Conservation (phyloP, 2,329 filamentous ascomycete species). For the Endothia cerciana region DNA sequence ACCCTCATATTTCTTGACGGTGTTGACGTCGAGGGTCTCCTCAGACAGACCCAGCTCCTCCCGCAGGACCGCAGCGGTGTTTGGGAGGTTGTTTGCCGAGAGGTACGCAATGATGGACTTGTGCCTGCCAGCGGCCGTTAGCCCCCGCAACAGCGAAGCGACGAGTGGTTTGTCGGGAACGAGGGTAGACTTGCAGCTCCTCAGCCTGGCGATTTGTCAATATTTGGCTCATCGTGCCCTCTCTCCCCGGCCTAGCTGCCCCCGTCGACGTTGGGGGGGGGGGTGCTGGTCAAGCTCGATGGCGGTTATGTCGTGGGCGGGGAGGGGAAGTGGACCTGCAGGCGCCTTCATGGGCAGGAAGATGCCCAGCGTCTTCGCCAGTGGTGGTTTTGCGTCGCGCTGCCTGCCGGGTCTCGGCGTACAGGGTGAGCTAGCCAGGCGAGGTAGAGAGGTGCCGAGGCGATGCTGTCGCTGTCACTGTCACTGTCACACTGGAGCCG, state of each 20-base stretch:
- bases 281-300: slow-evolving; percentile 5
- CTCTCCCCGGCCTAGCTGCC: slow-evolving; percentile 15
- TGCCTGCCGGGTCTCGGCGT: neutral
- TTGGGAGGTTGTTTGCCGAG: slow-evolving; percentile 70
- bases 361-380: slow-evolving; percentile 14
- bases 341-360: neutral
- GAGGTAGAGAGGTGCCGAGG: neutral
- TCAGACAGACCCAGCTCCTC: slow-evolving; percentile 76
- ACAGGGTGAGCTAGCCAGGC: neutral
- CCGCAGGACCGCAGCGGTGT: slow-evolving; percentile 72
- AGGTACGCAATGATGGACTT: slow-evolving; percentile 94
- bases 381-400: slow-evolving; percentile 5
- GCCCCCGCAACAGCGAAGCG: slow-evolving; percentile 29
- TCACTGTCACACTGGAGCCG: neutral
- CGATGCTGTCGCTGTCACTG: neutral
- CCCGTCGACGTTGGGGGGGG: slow-evolving; percentile 9
- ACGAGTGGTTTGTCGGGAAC: slow-evolving; percentile 20
- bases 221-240: slow-evolving; percentile 68
- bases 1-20: slow-evolving; percentile 91
- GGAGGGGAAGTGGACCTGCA: neutral
- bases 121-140: slow-evolving; percentile 60
- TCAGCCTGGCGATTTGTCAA: slow-evolving; percentile 82
- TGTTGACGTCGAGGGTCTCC: slow-evolving; percentile 73
- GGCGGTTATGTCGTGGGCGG: neutral
- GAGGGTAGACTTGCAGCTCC: slow-evolving; percentile 71